Evolutionary conservation across 2,329 filamentous ascomycete species (phyloP).

Genomic region (Botrytis porri): DNA sequence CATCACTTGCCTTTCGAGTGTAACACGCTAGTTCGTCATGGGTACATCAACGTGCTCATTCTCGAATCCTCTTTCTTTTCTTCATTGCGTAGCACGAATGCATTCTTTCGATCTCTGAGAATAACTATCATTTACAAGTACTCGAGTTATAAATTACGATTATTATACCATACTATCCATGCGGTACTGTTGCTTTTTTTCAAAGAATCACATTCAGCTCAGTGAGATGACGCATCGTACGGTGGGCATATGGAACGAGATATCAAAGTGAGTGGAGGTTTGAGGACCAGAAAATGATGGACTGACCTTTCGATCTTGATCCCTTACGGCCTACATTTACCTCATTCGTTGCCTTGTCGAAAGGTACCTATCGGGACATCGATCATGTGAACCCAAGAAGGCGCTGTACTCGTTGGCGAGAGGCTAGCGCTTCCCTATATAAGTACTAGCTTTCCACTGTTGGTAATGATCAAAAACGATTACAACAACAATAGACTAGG

Average conservation of each 20-base stretch:
- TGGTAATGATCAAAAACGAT: too few relatives aligned
- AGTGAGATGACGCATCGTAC: neutral
- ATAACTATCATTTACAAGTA: neutral
- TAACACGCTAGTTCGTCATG: neutral
- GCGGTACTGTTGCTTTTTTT: neutral
- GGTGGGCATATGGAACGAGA: neutral
- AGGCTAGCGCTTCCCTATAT: too few relatives aligned
- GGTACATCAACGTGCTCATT: neutral
- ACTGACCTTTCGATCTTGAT: neutral
- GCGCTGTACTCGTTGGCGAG: too few relatives aligned
- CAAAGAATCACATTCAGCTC: neutral
- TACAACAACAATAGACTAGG: too few relatives aligned
- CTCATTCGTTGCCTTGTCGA: neutral
- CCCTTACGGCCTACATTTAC: neutral
- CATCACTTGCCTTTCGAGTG: too few relatives aligned
- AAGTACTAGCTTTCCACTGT: too few relatives aligned
- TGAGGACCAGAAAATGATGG: neutral
- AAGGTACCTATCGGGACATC: neutral
- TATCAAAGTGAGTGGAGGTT: neutral
- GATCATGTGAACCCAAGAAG: too few relatives aligned
- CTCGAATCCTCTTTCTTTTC: too few relatives aligned
- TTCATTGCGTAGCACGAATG: neutral
- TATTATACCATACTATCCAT: neutral
- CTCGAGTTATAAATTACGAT: neutral
- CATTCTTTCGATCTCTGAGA: rapidly evolving